A percentile compares a stretch with the other conserved stretches of the same genome.
phyloP scores from a whole-genome alignment of 1,284 basidiomycete species.

The Microbotryomycetes sp. region DNA sequence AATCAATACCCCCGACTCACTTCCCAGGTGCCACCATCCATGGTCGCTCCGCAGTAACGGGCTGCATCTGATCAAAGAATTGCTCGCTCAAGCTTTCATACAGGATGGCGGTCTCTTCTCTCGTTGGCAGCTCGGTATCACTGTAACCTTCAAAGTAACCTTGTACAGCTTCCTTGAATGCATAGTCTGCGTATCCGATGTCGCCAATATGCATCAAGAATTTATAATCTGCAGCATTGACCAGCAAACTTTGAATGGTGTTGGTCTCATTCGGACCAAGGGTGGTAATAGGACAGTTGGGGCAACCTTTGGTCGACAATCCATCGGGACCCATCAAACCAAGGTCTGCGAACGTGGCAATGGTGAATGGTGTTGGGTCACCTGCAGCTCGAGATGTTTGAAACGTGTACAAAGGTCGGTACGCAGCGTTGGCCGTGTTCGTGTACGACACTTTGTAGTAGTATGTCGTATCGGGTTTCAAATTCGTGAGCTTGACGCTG shows the following conservation, averaged over 20 bases:
- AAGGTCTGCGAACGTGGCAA: conserved; percentile 36
- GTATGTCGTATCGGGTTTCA: conserved; percentile 27
- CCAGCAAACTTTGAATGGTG: conserved; percentile 37
- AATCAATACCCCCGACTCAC: neutral
- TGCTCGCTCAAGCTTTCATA: conserved; percentile 39
- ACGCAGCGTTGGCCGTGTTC: conserved; percentile 17
- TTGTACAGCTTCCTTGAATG: conserved; percentile 31
- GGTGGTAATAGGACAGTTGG: conserved; percentile 27
- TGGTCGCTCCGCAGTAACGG: conserved; percentile 33
- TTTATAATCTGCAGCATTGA: conserved; percentile 36
- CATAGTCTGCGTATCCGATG: conserved; percentile 39
- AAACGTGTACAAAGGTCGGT: conserved; percentile 30
- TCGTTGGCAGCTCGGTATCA: conserved; percentile 9
- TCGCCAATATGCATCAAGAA: conserved; percentile 36
- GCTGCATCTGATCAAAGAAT: conserved; percentile 39
- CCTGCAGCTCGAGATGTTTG: conserved; percentile 27
- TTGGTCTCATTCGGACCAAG: conserved; percentile 37
- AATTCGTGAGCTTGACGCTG: conserved; percentile 16
- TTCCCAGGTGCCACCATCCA: conserved; percentile 38
- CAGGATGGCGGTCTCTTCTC: conserved; percentile 24
- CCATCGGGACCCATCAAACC: conserved; percentile 40
- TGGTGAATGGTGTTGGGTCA: conserved; percentile 28
- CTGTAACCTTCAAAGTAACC: conserved; percentile 33
- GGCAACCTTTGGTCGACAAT: conserved; percentile 28
- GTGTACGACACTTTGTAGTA: conserved; percentile 26